These are phyloP conservation scores for Paramecium biaurelia DNA, from an alignment of 73 alveolate species.

Conservation along the genomic window DNA sequence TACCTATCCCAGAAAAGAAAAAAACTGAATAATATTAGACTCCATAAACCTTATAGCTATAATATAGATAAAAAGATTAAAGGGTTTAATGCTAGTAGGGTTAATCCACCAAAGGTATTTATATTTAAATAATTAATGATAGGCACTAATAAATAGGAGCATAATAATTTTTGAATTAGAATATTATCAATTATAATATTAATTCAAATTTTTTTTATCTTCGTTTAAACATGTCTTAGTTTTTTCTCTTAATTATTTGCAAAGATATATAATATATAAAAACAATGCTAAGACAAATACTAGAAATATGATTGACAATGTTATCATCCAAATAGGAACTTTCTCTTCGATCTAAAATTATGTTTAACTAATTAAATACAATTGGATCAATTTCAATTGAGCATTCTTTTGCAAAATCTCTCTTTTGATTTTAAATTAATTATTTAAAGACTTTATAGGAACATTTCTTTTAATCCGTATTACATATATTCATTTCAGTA, in stretches of 20 bases:
- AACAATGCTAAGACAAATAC: not conserved
- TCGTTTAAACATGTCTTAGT: not conserved
- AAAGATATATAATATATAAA: not conserved
- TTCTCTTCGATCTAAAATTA: not conserved
- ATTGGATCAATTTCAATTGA: not conserved
- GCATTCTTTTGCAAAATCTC: not conserved
- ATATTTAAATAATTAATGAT: too few species aligned
- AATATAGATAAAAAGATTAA: too few species aligned
- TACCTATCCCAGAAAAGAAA: too few species aligned
- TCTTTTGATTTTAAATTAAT: not conserved
- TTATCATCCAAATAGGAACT: not conserved
- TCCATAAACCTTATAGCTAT: too few species aligned
- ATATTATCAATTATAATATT: not conserved
- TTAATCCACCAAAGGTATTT: too few species aligned
- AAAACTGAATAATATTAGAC: too few species aligned
- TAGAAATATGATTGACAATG: not conserved
- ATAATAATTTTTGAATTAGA: not conserved
- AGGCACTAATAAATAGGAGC: not conserved
- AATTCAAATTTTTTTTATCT: not conserved
- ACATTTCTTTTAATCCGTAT: not conserved
- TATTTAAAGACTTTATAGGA: slow-evolving; percentile 32
- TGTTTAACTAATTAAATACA: not conserved
- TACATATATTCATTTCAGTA: slow-evolving; percentile 6
- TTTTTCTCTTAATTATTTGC: not conserved
- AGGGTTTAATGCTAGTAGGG: too few species aligned